These are phyloP conservation scores for Corylus heterophylla DNA, from an alignment of 306 rosid species.

Conservation along the genomic window DNA sequence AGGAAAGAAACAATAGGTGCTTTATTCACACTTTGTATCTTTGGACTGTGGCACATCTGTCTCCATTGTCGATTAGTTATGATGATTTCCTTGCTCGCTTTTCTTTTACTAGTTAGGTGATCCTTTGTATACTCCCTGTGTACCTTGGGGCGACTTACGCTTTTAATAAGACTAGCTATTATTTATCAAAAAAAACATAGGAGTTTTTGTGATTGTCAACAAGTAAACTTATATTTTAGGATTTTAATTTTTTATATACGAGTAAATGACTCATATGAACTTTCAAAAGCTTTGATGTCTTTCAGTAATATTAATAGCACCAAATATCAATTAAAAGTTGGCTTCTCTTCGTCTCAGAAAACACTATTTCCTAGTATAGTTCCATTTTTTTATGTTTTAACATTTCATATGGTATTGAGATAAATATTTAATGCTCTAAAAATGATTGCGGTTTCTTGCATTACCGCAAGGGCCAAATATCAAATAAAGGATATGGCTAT, in stretches of 20 bases:
- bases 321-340: not conserved
- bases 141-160: too few relatives aligned
- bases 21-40: too few relatives aligned
- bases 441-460: not conserved
- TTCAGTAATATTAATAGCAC: not conserved
- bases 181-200: too few relatives aligned
- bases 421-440: not conserved
- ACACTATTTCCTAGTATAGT: slow-evolving; percentile 6
- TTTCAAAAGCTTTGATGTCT: not conserved
- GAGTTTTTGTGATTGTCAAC: not conserved
- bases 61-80: too few relatives aligned
- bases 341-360: not conserved
- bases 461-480: not conserved
- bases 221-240: not conserved
- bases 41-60: too few relatives aligned
- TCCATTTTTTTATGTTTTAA: not conserved
- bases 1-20: too few relatives aligned
- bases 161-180: too few relatives aligned
- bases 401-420: not conserved
- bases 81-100: too few relatives aligned
- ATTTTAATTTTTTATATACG: not conserved
- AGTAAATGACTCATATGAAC: not conserved
- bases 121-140: too few relatives aligned
- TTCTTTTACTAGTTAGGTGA: too few relatives aligned
- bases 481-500: not conserved